Percentiles rank a stretch among this genome's conserved stretches.
Evolutionary conservation across 2,329 filamentous ascomycete species (phyloP).

Genomic region (Clonostachys solani): DNA sequence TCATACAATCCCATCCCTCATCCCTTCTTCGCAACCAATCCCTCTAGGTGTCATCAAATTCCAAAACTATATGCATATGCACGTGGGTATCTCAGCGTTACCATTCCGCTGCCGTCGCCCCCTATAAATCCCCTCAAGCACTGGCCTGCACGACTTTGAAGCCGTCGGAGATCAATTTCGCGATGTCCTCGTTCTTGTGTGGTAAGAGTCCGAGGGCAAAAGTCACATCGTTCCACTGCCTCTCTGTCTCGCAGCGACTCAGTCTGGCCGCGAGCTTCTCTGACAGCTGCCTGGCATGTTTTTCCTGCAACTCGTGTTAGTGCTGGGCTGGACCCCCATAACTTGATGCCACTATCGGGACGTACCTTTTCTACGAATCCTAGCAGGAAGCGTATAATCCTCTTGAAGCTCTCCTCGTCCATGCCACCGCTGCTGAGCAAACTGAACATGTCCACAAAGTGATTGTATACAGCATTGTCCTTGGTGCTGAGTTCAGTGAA

Average conservation of each 20-base stretch:
- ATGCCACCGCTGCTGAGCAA: conserved; percentile 75
- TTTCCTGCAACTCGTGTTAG: conserved; percentile 61
- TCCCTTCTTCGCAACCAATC: too few relatives aligned
- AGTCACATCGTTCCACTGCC: conserved; percentile 96
- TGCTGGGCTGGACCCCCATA: conserved; percentile 1
- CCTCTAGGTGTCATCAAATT: too few relatives aligned
- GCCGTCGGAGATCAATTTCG: conserved; percentile 69
- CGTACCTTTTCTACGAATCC: conserved; percentile 96
- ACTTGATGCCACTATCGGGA: conserved; percentile 2
- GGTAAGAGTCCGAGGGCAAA: conserved; percentile 86
- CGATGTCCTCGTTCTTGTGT: conserved; percentile 90
- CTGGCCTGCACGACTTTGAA: conserved; percentile 67
- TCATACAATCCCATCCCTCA: too few relatives aligned
- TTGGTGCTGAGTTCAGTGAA: conserved; percentile 97
- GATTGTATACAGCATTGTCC: conserved; percentile 98
- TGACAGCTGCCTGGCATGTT: conserved; percentile 91
- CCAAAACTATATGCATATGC: too few relatives aligned
- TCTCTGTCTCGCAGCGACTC: conserved; percentile 80
- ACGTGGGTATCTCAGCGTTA: too few relatives aligned
- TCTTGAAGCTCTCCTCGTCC: conserved; percentile 79
- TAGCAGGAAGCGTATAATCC: conserved; percentile 87
- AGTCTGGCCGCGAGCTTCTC: conserved; percentile 89
- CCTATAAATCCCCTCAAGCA: conserved; percentile 32
- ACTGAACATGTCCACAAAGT: conserved; percentile 99
- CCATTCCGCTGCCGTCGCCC: too few relatives aligned